These are phyloP conservation scores for Candida taoyuanica DNA, from an alignment of 805 yeast genomes.

Conservation along the genomic window DNA sequence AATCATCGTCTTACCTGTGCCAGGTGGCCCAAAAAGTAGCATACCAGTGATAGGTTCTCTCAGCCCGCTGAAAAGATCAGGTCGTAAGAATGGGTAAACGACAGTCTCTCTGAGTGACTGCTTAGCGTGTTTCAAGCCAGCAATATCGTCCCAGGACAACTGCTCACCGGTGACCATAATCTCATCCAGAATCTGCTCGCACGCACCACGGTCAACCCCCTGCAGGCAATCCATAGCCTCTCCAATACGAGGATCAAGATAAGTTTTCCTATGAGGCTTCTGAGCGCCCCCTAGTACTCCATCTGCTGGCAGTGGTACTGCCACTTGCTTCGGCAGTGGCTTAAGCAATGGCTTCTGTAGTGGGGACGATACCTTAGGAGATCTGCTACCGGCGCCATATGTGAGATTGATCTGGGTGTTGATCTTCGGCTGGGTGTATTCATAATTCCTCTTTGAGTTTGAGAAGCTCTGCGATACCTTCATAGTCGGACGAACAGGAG, in stretches of 20 bases:
- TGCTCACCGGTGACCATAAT: slow-evolving; percentile 87
- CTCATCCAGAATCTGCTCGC: slow-evolving; percentile 80
- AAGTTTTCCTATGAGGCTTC: slow-evolving; percentile 8
- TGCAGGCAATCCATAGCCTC: slow-evolving; percentile 32
- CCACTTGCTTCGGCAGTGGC: slow-evolving; percentile 8
- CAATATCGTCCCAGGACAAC: slow-evolving; percentile 92
- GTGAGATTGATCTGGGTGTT: slow-evolving; percentile 27
- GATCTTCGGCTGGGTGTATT: slow-evolving; percentile 24
- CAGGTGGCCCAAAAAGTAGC: slow-evolving; percentile 96
- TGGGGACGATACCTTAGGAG: not conserved
- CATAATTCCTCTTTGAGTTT: slow-evolving; percentile 15
- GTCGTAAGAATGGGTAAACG: slow-evolving; percentile 91
- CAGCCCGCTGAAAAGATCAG: slow-evolving; percentile 85
- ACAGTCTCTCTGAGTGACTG: slow-evolving; percentile 88
- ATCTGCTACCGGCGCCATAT: slow-evolving; percentile 9
- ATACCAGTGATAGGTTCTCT: slow-evolving; percentile 96
- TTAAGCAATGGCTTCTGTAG: slow-evolving; percentile 7
- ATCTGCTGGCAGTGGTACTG: too few species aligned
- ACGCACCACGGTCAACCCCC: slow-evolving; percentile 78
- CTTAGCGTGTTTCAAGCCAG: slow-evolving; percentile 88
- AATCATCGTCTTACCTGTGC: slow-evolving; percentile 98
- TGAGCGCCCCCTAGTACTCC: too few species aligned
- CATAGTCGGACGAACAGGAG: slow-evolving; percentile 8
- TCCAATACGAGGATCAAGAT: slow-evolving; percentile 21
- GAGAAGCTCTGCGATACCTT: not conserved